Base-by-base conservation (phyloP, 768 basidiomycete species). In the Trametes meyenii region DNA sequence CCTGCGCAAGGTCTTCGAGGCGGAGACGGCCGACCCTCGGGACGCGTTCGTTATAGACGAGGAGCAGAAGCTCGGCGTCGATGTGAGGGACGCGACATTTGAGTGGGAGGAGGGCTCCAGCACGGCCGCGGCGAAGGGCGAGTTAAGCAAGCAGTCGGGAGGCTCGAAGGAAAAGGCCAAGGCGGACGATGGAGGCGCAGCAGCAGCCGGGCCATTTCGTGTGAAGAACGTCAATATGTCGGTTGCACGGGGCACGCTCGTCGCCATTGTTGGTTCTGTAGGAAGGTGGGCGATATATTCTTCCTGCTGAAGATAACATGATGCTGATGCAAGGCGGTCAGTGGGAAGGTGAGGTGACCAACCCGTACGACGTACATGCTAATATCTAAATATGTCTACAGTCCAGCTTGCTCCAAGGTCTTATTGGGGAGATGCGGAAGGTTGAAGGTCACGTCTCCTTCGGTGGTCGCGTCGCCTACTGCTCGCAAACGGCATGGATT, bases 401-500 rank as follows among this genome's bases (percentile, higher is more conserved):
- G 78, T 84, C 84, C 17, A 84, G 83, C 69, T 67, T 86, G 35
- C 72, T 87, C 7, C 79, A 83, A 67, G 86, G 85, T 3, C 73
- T 92, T 26, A 81, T 90, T 42, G 88, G 89, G 5, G 89, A 90
- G 73, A 90, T 90, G 88, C 76, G 81, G 17, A 77, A 76, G 58
- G 63, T 78, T 2, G 70, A 73, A 10, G 89, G 89, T 0, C 69
- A 73, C 13, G 81, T 87, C 39, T 73, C 76, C 0, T 85, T 90
- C 64, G 85, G 89, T 7, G 88, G 89, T 0, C 73, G 76, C 14
- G 78, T 90, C 11, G 87, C 83, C 5, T 92, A 90, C 69, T 88
- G 86, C 68, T 80, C 88, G 16, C 89, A 92, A 72, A 83, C 81
- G 0, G 86, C 88, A 0, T 92, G 89, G 89, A 90, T 92, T 50